Evolutionary conservation across 495 filamentous ascomycete genomes (phyloP).

Genomic region (Bacidia rubella): DNA sequence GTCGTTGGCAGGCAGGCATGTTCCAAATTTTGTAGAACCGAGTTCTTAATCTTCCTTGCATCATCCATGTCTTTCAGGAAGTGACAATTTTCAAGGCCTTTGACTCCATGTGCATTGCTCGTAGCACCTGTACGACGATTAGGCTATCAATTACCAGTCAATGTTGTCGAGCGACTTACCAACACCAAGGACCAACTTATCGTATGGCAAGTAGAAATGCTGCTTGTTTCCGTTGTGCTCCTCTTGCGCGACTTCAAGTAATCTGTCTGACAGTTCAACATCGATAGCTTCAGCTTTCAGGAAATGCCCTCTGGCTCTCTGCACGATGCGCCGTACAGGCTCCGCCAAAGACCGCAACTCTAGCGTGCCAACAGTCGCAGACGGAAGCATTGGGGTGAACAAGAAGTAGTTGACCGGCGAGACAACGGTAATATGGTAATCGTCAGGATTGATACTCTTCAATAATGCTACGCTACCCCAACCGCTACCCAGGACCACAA

Average conservation of each 20-base stretch:
- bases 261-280: constrained; percentile 78
- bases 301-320: constrained; percentile 72
- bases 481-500: constrained; percentile 87
- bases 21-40: constrained; percentile 85
- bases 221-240: constrained; percentile 55
- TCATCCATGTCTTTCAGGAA: constrained; percentile 92
- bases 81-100: constrained; percentile 86
- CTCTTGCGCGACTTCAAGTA: constrained; percentile 72
- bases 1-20: constrained; percentile 88
- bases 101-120: constrained; percentile 91
- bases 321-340: constrained; percentile 74
- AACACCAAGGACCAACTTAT: constrained; percentile 93
- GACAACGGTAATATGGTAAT: constrained; percentile 90
- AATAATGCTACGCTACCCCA: constrained; percentile 91
- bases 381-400: constrained; percentile 95
- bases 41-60: constrained; percentile 75
- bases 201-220: constrained; percentile 90
- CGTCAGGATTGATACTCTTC: constrained; percentile 76
- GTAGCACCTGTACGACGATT: constrained; percentile 47
- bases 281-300: constrained; percentile 73
- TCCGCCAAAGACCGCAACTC: constrained; percentile 85
- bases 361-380: constrained; percentile 88
- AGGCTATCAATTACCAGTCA: no score
- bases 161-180: no score
- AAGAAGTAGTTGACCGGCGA: constrained; percentile 93